Base-by-base conservation (phyloP, 2,329 filamentous ascomycete genomes). In the Nemania serpens region DNA sequence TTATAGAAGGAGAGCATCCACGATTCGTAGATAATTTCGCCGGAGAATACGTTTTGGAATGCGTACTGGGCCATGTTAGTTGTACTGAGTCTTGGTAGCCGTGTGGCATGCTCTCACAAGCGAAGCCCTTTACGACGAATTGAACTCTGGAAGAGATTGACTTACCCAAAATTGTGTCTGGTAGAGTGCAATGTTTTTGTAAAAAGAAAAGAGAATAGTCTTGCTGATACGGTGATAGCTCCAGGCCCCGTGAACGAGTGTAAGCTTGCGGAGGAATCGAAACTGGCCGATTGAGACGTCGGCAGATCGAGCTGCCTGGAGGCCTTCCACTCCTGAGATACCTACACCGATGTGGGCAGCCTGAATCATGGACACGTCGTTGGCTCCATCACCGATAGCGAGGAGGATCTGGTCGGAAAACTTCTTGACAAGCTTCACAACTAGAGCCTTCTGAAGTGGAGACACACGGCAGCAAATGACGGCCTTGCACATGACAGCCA, bases 1-100 rank as follows among this genome's bases (percentile, higher is more conserved):
- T 99, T 99, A 83, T 97, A 99, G 79, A 98, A 96, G 7, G 94
- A 97, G n/a, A 99, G 81, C 0, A 93, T 97, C 96, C 96, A 99
- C 10, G 95, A 98, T 78, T 99, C 95, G 83, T 93, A 98, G 74
- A 99, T 98, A 73, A 98, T 92, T 75, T 97, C 90, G 53, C 95
- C 95, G 1, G 94, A 98, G 77, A 98, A 99, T 67, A 91, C 91
- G 76, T 99, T 99, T 84, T 97, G 93, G 81, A 99, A 99, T 0
- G 93, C 91, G 78, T 95, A 98, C 91, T 93, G 73, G 70, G 59
- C 56, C 10, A 53, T 2, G 36, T 65, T 60, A 65, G 60, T 46
- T 54, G 11, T 41, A 6, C 7, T 37, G 15, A 49, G 17, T 20
- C 52, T 42, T 47, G 45, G 33, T 37, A n/a, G 12, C 10, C 4